Evolutionary conservation across 2,329 filamentous ascomycete species (phyloP).

Genomic region (Cladophialophora carrionii): DNA sequence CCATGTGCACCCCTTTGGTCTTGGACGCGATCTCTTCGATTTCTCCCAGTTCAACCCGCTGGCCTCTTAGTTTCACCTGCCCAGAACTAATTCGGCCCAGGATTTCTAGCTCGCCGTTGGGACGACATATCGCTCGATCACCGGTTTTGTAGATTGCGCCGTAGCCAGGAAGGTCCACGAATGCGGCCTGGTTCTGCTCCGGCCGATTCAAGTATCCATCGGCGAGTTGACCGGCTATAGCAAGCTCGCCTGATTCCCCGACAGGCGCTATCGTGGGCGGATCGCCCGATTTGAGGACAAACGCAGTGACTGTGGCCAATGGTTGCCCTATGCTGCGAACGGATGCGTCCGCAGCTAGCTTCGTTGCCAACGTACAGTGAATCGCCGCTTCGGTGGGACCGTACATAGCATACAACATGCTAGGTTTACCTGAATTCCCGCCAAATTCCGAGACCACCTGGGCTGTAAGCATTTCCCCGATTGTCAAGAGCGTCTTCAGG

Average conservation of each 20-base stretch:
- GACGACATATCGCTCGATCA: slow-evolving; percentile 72
- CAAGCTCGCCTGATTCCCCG: slow-evolving; percentile 76
- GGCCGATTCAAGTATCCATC: slow-evolving; percentile 78
- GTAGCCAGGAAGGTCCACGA: slow-evolving; percentile 66
- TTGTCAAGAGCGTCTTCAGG: slow-evolving; percentile 75
- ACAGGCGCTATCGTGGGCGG: slow-evolving; percentile 61
- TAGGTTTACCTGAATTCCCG: slow-evolving; percentile 53
- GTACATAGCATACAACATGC: slow-evolving; percentile 90
- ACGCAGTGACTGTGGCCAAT: slow-evolving; percentile 78
- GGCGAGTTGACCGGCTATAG: slow-evolving; percentile 81
- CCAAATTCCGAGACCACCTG: slow-evolving; percentile 81
- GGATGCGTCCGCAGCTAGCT: slow-evolving; percentile 60
- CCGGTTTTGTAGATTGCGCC: slow-evolving; percentile 81
- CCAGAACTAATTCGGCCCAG: slow-evolving; percentile 77
- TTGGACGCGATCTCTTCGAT: slow-evolving; percentile 71
- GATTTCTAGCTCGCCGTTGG: slow-evolving; percentile 75
- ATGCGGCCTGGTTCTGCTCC: slow-evolving; percentile 72
- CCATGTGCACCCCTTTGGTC: slow-evolving; percentile 64
- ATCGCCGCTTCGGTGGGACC: slow-evolving; percentile 91
- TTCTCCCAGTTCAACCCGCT: slow-evolving; percentile 79
- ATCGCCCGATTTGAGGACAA: slow-evolving; percentile 61
- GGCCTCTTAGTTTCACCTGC: slow-evolving; percentile 84
- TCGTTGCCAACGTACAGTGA: slow-evolving; percentile 77
- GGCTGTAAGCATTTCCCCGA: slow-evolving; percentile 87
- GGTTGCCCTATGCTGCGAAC: slow-evolving; percentile 75